Evolutionary conservation across 306 rosid genomes (phyloP).

Genomic region (Carpinus fangiana): DNA sequence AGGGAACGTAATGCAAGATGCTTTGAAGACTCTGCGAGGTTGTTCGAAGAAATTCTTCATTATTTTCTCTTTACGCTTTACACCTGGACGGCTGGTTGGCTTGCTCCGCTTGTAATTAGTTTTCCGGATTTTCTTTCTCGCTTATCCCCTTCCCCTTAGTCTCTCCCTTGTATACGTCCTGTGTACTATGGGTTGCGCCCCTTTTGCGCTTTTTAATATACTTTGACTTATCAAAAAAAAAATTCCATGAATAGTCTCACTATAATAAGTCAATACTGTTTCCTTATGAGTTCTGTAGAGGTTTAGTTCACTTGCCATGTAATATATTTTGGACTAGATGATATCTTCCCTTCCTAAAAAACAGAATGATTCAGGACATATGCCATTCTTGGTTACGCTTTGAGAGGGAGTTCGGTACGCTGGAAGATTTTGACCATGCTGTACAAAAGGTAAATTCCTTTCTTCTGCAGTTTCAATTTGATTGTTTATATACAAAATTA

Average conservation of each 20-base stretch:
- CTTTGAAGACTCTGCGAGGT: too few relatives aligned
- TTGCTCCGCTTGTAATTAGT: too few relatives aligned
- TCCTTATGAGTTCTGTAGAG: constrained; percentile 1
- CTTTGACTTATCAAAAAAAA: too few relatives aligned
- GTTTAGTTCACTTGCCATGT: constrained; percentile 25
- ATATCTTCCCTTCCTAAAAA: constrained; percentile 67
- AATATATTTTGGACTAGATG: constrained; percentile 67
- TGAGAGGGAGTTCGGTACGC: constrained; percentile 82
- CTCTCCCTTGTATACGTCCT: too few relatives aligned
- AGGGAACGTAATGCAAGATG: too few relatives aligned
- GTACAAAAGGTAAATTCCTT: constrained; percentile 58
- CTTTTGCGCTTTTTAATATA: too few relatives aligned
- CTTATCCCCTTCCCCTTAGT: too few relatives aligned
- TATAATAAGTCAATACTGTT: not conserved
- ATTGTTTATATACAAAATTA: not conserved
- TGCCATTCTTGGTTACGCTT: constrained; percentile 88
- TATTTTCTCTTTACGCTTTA: too few relatives aligned
- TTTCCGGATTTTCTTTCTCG: too few relatives aligned
- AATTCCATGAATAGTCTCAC: not conserved
- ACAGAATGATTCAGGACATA: constrained; percentile 92
- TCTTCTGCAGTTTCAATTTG: constrained; percentile 15
- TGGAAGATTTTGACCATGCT: constrained; percentile 83
- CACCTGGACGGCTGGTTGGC: too few relatives aligned
- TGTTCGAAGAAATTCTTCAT: too few relatives aligned
- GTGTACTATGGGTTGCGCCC: too few relatives aligned